Percentiles rank a stretch among this genome's conserved stretches.
Evolutionary conservation across 2,329 filamentous ascomycete species (phyloP).

Genomic region (Fusarium ambrosium): DNA sequence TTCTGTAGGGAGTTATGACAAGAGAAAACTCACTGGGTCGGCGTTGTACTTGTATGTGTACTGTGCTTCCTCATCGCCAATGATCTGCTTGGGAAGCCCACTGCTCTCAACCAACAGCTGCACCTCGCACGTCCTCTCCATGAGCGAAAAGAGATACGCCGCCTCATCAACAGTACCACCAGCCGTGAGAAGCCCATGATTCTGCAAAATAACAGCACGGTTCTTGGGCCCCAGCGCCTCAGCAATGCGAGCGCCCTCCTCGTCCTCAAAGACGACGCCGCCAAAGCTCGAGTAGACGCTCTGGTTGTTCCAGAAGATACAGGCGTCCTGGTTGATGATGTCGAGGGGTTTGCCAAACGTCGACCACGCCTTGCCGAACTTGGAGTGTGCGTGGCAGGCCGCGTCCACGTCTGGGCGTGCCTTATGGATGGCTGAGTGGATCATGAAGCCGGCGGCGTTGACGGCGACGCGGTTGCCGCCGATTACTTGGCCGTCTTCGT

Average conservation of each 20-base stretch:
- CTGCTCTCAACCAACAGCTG: slow-evolving; percentile 51
- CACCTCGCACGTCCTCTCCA: slow-evolving; percentile 52
- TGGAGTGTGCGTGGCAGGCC: slow-evolving; percentile 72
- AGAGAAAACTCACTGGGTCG: slow-evolving; percentile 42
- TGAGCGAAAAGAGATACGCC: slow-evolving; percentile 67
- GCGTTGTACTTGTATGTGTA: slow-evolving; percentile 54
- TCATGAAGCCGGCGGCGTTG: slow-evolving; percentile 74
- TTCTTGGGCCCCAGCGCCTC: slow-evolving; percentile 66
- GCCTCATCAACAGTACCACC: slow-evolving; percentile 77
- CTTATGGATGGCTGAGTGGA: slow-evolving; percentile 72
- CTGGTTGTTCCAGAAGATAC: slow-evolving; percentile 69
- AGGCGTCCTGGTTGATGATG: slow-evolving; percentile 72
- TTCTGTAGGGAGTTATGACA: rapidly evolving
- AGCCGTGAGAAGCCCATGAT: slow-evolving; percentile 75
- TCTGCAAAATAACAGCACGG: slow-evolving; percentile 70
- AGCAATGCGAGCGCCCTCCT: slow-evolving; percentile 71
- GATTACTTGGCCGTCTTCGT: slow-evolving; percentile 70
- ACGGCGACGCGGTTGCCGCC: slow-evolving; percentile 68
- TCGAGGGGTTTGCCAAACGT: slow-evolving; percentile 69
- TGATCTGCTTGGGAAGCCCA: slow-evolving; percentile 44
- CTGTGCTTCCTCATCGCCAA: slow-evolving; percentile 56
- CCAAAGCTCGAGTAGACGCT: slow-evolving; percentile 72
- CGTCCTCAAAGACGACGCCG: slow-evolving; percentile 72
- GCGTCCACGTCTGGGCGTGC: slow-evolving; percentile 71
- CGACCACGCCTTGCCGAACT: slow-evolving; percentile 72